Percentiles rank a stretch among this genome's conserved stretches.
Conservation (phyloP, 2,329 filamentous ascomycete species). For the Acrodontium crateriforme region DNA sequence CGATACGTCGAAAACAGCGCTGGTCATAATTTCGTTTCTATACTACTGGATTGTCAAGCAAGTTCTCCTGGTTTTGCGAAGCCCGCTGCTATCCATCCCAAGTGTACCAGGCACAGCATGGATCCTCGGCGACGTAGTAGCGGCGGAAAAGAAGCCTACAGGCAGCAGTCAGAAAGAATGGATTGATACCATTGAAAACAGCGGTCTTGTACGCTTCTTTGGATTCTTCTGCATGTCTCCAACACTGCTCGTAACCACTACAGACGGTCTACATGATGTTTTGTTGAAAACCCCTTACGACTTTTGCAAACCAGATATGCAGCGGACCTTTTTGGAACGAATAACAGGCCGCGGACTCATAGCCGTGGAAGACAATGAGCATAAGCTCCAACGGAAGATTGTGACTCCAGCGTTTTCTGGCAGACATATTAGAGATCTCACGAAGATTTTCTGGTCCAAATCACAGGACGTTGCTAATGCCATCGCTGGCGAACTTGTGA, state of each 20-base stretch:
- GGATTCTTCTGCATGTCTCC: constrained; percentile 29
- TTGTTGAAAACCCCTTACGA: constrained; percentile 38
- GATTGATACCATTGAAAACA: constrained; percentile 1
- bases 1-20: constrained; percentile 1
- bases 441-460: constrained; percentile 70
- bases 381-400: constrained; percentile 48
- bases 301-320: constrained; percentile 33
- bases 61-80: constrained; percentile 23
- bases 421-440: constrained; percentile 71
- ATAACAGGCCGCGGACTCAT: constrained; percentile 37
- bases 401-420: constrained; percentile 71
- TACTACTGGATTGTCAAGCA: not conserved
- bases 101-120: constrained; percentile 10
- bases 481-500: constrained; percentile 38
- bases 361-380: constrained; percentile 34
- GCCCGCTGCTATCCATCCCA: constrained; percentile 25
- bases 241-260: constrained; percentile 37
- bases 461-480: constrained; percentile 50
- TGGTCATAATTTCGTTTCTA: not conserved
- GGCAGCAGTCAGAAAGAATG: constrained; percentile 7
- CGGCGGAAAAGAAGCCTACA: constrained; percentile 20
- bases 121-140: constrained; percentile 22
- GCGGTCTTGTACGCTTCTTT: constrained; percentile 23
- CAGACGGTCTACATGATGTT: constrained; percentile 32
- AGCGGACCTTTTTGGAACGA: constrained; percentile 28